phyloP scores from a whole-genome alignment of 306 rosid species.

The Prunus salicina region DNA sequence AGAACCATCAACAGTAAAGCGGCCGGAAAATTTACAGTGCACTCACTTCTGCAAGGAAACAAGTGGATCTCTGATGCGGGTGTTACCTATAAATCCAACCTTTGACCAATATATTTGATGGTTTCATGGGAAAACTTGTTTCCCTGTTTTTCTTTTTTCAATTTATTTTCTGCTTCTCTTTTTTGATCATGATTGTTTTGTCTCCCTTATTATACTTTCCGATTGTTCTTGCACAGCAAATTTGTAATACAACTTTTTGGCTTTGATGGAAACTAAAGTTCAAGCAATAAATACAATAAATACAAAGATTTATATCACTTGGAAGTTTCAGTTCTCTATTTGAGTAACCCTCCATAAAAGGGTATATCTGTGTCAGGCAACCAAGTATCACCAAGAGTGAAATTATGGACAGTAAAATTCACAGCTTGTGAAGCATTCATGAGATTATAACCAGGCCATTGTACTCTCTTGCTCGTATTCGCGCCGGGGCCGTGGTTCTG shows the following conservation, averaged over 20 bases:
- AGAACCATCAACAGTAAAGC: slow-evolving; percentile 32
- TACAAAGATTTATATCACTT: neutral
- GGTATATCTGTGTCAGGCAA: slow-evolving; percentile 71
- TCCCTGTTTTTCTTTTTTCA: neutral
- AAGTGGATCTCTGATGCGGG: slow-evolving; percentile 49
- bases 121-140: neutral
- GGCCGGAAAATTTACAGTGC: slow-evolving; percentile 48
- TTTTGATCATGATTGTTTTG: slow-evolving; percentile 1
- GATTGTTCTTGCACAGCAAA: neutral
- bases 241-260: neutral
- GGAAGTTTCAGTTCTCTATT: neutral
- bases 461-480: slow-evolving; percentile 46
- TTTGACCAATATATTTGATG: slow-evolving; percentile 26
- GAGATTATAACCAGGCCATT: slow-evolving; percentile 61
- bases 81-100: slow-evolving; percentile 31
- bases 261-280: neutral
- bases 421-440: slow-evolving; percentile 62
- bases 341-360: slow-evolving; percentile 45
- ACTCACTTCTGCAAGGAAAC: slow-evolving; percentile 47
- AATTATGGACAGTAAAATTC: slow-evolving; percentile 61
- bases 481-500: slow-evolving; percentile 70
- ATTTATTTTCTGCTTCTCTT: neutral
- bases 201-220: neutral
- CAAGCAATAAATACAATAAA: neutral
- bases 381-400: slow-evolving; percentile 70